These are phyloP conservation scores for Coprinellus aureogranulatus DNA, from an alignment of 768 basidiomycete species.

Conservation along the genomic window DNA sequence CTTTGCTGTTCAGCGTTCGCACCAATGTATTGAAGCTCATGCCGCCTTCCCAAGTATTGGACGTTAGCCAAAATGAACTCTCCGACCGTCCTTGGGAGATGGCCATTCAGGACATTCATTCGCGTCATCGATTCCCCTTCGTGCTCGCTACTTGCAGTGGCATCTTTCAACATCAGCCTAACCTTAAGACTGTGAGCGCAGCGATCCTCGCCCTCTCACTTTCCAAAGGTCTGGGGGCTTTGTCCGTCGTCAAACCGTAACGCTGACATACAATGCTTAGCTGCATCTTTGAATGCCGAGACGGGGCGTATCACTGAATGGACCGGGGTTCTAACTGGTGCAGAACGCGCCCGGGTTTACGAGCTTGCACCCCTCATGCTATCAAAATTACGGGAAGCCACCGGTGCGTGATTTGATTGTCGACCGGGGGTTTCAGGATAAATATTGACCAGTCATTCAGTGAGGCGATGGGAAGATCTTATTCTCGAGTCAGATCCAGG, in stretches of 20 bases:
- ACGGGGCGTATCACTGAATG: too few relatives aligned
- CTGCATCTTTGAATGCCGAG: too few relatives aligned
- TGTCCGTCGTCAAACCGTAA: background rate
- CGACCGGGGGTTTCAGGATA: too few relatives aligned
- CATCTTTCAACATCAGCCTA: background rate
- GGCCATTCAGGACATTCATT: background rate
- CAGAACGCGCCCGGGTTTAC: too few relatives aligned
- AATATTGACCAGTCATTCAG: too few relatives aligned
- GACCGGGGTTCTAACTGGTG: too few relatives aligned
- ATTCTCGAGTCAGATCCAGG: too few relatives aligned
- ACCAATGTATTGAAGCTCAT: background rate
- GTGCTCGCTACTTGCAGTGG: background rate
- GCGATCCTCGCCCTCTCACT: background rate
- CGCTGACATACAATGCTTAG: background rate
- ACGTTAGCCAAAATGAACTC: background rate
- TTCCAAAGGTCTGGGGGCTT: background rate
- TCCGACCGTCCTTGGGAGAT: constrained; percentile 4
- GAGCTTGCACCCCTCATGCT: too few relatives aligned
- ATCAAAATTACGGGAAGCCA: too few relatives aligned
- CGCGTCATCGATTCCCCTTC: background rate
- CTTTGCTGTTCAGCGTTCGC: constrained; percentile 1
- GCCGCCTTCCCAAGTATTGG: background rate
- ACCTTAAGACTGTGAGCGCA: background rate
- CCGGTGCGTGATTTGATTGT: too few relatives aligned
- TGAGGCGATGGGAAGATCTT: too few relatives aligned